These are phyloP conservation scores for Coleophoma eucalyptorum DNA, from an alignment of 2,329 filamentous ascomycete genomes.

Conservation along the genomic window DNA sequence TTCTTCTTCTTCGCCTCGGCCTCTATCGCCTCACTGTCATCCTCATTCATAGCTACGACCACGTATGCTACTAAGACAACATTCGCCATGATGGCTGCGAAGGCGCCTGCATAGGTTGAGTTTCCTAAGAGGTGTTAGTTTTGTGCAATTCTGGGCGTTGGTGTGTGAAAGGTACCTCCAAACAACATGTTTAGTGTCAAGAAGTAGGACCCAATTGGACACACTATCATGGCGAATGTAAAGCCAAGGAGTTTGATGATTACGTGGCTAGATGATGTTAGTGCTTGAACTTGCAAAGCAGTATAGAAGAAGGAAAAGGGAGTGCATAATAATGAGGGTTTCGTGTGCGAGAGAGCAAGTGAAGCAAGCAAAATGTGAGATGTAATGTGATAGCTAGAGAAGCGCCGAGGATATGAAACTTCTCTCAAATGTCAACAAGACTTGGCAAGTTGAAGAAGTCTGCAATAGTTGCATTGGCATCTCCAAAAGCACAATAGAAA, in stretches of 20 bases:
- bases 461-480: no score
- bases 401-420: no score
- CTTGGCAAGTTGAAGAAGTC: no score
- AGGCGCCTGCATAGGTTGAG: conserved; percentile 78
- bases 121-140: conserved; percentile 58
- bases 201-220: conserved; percentile 89
- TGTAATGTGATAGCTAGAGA: no score
- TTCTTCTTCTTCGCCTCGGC: conserved; percentile 42
- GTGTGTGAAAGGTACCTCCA: conserved; percentile 50
- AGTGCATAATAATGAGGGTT: neutral
- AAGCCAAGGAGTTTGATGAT: conserved; percentile 89
- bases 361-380: no score
- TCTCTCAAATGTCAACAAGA: no score
- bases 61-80: conserved; percentile 88
- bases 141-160: neutral
- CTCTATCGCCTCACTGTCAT: conserved; percentile 43
- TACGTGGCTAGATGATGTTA: conserved; percentile 55
- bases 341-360: no score
- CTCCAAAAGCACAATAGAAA: neutral
- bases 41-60: conserved; percentile 86
- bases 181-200: conserved; percentile 73
- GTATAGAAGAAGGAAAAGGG: neutral
- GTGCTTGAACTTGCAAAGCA: conserved; percentile 1
- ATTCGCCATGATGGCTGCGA: conserved; percentile 87
- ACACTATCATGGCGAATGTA: conserved; percentile 83